A percentile compares a stretch with the other conserved stretches of the same genome.
phyloP scores from a whole-genome alignment of 108 stramenopile species.

The Fragilaria crotonensis region DNA sequence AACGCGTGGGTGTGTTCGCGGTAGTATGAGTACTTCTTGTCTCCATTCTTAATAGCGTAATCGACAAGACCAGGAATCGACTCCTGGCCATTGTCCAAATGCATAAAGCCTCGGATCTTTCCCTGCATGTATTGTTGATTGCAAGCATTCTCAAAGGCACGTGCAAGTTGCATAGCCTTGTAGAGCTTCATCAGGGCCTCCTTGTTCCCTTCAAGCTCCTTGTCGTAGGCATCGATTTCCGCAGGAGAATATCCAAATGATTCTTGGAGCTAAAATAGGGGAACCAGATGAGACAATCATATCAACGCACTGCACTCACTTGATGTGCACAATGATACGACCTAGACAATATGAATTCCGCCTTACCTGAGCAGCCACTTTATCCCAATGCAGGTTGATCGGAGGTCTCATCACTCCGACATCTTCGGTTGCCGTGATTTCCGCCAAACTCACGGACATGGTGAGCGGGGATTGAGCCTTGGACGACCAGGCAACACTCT shows the following conservation, averaged over 20 bases:
- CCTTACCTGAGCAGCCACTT: slow-evolving; percentile 51
- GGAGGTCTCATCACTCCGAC: slow-evolving; percentile 66
- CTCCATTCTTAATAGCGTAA: slow-evolving; percentile 84
- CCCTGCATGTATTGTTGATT: slow-evolving; percentile 99
- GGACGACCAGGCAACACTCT: neutral
- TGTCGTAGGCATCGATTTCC: slow-evolving; percentile 59
- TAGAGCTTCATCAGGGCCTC: slow-evolving; percentile 71
- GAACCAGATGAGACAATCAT: neutral
- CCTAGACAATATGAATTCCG: neutral
- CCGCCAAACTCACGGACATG: neutral
- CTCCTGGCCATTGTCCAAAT: slow-evolving; percentile 98
- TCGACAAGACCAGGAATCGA: slow-evolving; percentile 91
- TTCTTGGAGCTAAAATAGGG: slow-evolving; percentile 35
- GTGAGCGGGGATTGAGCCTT: neutral
- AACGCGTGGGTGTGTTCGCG: slow-evolving; percentile 98
- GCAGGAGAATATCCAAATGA: slow-evolving; percentile 68
- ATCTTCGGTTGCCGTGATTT: neutral
- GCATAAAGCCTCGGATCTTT: slow-evolving; percentile 97
- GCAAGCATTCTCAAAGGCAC: slow-evolving; percentile 97
- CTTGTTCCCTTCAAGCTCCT: slow-evolving; percentile 62
- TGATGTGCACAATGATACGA: neutral
- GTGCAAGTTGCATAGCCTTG: slow-evolving; percentile 84
- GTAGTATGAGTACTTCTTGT: slow-evolving; percentile 97
- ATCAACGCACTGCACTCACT: neutral
- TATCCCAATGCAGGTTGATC: slow-evolving; percentile 65